These are phyloP conservation scores for Nothophytophthora sp. DNA, from an alignment of 352 stramenopile species.

Conservation along the genomic window DNA sequence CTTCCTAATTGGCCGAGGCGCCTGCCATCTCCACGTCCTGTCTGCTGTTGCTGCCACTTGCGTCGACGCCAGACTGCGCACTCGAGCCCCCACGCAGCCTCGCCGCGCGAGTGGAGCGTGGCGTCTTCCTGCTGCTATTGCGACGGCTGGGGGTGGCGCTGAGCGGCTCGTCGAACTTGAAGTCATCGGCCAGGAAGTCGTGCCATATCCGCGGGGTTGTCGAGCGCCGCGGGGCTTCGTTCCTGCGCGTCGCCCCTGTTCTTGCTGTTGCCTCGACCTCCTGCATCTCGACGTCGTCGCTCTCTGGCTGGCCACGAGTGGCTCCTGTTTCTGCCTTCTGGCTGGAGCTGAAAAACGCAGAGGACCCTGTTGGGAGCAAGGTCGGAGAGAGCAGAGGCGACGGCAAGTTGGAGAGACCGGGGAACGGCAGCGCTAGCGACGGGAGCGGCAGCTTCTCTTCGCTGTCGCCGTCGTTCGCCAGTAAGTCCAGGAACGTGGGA, in stretches of 20 bases:
- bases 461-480: constrained; percentile 44
- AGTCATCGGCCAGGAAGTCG: constrained; percentile 75
- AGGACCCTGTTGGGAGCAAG: constrained; percentile 23
- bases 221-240: too few species aligned
- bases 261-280: constrained; percentile 15
- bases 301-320: constrained; percentile 18
- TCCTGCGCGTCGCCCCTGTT: constrained; percentile 1
- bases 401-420: constrained; percentile 33
- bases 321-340: constrained; percentile 27
- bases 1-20: constrained; percentile 7
- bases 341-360: constrained; percentile 28
- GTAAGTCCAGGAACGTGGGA: constrained; percentile 76
- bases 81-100: constrained; percentile 1
- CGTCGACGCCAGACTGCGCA: too few species aligned
- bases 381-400: constrained; percentile 44
- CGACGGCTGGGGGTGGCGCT: constrained; percentile 11
- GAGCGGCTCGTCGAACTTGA: constrained; percentile 55
- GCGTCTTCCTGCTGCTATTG: constrained; percentile 21
- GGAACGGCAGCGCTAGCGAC: constrained; percentile 28
- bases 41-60: constrained; percentile 2
- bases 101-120: constrained; percentile 4
- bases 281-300: constrained; percentile 20
- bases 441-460: constrained; percentile 58
- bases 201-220: constrained; percentile 70
- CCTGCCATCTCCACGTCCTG: constrained; percentile 30